Base-by-base conservation (phyloP, 2,329 filamentous ascomycete species). In the Colletotrichum lini region DNA sequence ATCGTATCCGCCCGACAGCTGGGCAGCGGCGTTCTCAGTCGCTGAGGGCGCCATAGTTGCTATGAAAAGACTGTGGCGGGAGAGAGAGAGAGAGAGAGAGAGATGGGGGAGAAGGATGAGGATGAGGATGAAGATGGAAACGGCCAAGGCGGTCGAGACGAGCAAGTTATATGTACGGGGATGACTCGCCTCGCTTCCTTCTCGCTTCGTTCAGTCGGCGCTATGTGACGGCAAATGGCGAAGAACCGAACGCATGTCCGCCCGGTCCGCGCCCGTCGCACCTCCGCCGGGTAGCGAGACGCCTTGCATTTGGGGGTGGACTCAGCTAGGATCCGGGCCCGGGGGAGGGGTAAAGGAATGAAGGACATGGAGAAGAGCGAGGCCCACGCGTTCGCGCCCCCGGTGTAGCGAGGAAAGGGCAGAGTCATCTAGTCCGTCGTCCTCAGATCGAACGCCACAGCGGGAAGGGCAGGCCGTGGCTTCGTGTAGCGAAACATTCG, bases 31-130 rank as follows among this genome's bases (percentile, higher is more conserved):
- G 56, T 49, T 63, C 9, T 72, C 60, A 40, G 70, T 56, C 52
- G 79, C 78, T 21, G 78, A 75, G 18, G 80, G 81, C 67, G 80
- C 76, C 80, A 74, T 74, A 70, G 52, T 26, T 26, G 26, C 26
- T 26, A 26, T 49, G 30, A 21, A 38, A n/a, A 35, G 53, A 49
- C 45, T 49, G 67, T 47, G 47, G 65, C 35, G n/a, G 26, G 26
- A 26, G 26, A 26, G 26, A 26, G 23, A 26, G 23, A 3, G 23
- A 3, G 23, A 26, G 23, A 26, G 26, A 26, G 21, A 26, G 45
- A 53, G 26, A 53, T 61, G 45, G 45, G 18, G 52, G 30, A 57
- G 23, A 47, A 21, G 53, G 12, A 40, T 30, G 23, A 30, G 45
- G 52, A 26, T 69, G 60, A 52, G 57, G 64, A 50, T 70, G 57